Evolutionary conservation across 192 early-diverging fungal species (phyloP).

Genomic region (Backusella macrospora): DNA sequence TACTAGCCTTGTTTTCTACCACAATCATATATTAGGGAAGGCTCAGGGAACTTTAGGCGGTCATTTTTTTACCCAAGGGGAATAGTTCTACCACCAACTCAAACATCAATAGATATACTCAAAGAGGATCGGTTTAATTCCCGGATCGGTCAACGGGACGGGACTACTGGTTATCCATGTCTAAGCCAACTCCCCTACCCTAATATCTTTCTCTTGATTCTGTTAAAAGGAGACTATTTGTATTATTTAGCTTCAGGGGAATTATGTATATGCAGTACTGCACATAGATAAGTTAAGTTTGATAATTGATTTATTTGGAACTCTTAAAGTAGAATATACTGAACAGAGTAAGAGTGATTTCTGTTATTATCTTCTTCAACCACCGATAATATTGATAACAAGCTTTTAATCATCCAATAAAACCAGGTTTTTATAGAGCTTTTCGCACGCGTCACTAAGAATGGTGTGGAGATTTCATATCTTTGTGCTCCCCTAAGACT

Average conservation of each 20-base stretch:
- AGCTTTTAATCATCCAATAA: slow-evolving; percentile 14
- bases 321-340: slow-evolving; percentile 17
- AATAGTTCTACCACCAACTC: slow-evolving; percentile 15
- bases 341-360: neutral
- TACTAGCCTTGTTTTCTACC: neutral
- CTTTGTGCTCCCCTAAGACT: slow-evolving; percentile 8
- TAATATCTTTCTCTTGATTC: neutral
- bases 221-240: slow-evolving; percentile 17
- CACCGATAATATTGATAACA: slow-evolving; percentile 14
- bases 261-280: slow-evolving; percentile 19
- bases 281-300: slow-evolving; percentile 19
- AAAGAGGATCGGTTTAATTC: slow-evolving; percentile 4
- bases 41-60: neutral
- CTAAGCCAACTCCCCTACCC: slow-evolving; percentile 4
- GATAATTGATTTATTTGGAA: slow-evolving; percentile 3
- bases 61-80: slow-evolving; percentile 19
- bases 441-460: slow-evolving; percentile 14
- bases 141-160: slow-evolving; percentile 17
- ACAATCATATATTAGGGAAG: neutral
- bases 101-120: slow-evolving; percentile 1
- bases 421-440: neutral
- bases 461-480: slow-evolving; percentile 16
- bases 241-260: neutral
- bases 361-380: neutral
- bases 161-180: neutral